A percentile compares a stretch with the other conserved stretches of the same genome.
phyloP scores from a whole-genome alignment of 805 yeast species.

The Metschnikowia anglica region DNA sequence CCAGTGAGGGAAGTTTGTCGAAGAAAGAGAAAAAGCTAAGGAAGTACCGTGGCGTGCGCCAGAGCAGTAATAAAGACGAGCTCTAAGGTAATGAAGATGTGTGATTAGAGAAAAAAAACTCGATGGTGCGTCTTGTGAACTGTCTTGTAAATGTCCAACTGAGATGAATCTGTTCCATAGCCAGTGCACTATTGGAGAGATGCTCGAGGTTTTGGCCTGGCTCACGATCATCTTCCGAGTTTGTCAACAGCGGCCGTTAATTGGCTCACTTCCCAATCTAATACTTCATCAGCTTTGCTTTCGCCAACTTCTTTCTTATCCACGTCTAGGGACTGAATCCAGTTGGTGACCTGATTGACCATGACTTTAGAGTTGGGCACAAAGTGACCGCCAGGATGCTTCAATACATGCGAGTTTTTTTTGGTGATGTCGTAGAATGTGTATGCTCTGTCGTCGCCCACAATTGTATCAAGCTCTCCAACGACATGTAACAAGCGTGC shows the following conservation, averaged over 20 bases:
- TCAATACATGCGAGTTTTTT: conserved; percentile 56
- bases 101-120: background rate
- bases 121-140: no score
- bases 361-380: conserved; percentile 78
- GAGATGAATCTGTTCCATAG: no score
- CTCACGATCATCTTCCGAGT: conserved; percentile 13
- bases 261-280: conserved; percentile 18
- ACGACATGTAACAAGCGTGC: conserved; percentile 62
- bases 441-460: conserved; percentile 68
- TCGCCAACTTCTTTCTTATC: conserved; percentile 17
- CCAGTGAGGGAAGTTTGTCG: conserved; percentile 40
- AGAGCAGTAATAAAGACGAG: conserved; percentile 20
- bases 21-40: conserved; percentile 32
- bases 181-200: no score
- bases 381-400: conserved; percentile 96
- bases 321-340: conserved; percentile 30
- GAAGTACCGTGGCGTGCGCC: conserved; percentile 33
- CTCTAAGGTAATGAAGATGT: conserved; percentile 3
- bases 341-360: conserved; percentile 41
- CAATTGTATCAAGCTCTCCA: conserved; percentile 87
- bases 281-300: conserved; percentile 30
- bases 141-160: background rate
- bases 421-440: conserved; percentile 45
- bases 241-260: conserved; percentile 5
- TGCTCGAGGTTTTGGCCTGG: background rate